Conservation (phyloP, 108 stramenopile genomes). For the Tribonema minus region DNA sequence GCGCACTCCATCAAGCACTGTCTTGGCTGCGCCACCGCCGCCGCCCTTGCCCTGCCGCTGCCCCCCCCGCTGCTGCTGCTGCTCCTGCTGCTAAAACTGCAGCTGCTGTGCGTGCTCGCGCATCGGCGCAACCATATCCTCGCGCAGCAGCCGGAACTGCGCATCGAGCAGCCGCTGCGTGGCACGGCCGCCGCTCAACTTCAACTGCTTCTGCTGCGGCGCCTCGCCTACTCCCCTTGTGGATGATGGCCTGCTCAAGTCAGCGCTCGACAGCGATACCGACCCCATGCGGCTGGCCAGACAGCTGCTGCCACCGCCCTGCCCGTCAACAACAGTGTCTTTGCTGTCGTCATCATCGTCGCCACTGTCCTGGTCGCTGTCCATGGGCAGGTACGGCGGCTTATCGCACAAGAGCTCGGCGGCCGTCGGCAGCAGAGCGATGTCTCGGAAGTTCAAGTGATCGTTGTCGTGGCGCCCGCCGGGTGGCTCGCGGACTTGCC, state of each 20-base stretch:
- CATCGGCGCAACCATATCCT: constrained; percentile 25
- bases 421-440: constrained; percentile 7
- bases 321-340: too few species aligned
- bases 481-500: too few species aligned
- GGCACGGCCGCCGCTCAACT: too few species aligned
- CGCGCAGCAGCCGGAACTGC: constrained; percentile 16
- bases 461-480: constrained; percentile 42
- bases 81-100: background rate
- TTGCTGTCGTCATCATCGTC: background rate
- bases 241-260: too few species aligned
- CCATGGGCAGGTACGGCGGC: constrained; percentile 9
- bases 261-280: too few species aligned
- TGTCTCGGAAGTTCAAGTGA: constrained; percentile 2
- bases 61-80: background rate
- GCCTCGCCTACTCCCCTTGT: too few species aligned
- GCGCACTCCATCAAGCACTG: too few species aligned
- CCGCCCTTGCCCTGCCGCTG: too few species aligned
- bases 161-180: constrained; percentile 8
- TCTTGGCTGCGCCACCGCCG: too few species aligned
- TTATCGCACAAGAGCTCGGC: constrained; percentile 7
- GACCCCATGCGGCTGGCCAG: too few species aligned
- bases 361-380: background rate
- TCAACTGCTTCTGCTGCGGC: too few species aligned
- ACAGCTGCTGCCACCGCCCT: background rate
- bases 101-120: constrained; percentile 2